Conservation (phyloP, 148 eudicot genomes). For the Agrostemma githago region DNA sequence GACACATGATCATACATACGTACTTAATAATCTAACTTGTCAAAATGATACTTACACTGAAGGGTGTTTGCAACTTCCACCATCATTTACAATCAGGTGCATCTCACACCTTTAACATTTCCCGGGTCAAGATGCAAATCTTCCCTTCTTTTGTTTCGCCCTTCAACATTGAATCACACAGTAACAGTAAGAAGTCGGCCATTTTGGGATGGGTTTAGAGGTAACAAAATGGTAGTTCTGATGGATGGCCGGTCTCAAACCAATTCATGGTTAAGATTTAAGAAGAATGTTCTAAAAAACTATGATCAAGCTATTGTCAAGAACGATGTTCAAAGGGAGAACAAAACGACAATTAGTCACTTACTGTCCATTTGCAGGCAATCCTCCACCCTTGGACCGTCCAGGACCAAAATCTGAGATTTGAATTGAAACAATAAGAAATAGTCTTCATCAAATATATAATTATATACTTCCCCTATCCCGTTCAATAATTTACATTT, state of each 20-base stretch:
- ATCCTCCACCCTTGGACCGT: conserved; percentile 48
- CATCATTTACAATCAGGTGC: conserved; percentile 39
- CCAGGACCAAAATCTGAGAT: conserved; percentile 37
- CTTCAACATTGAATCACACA: conserved; percentile 12
- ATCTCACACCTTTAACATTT: conserved; percentile 32
- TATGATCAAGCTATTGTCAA: conserved; percentile 27
- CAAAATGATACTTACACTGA: conserved; percentile 20
- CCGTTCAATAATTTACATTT: background rate
- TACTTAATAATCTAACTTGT: conserved; percentile 3
- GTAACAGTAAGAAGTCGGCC: background rate
- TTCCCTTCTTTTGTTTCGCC: conserved; percentile 79
- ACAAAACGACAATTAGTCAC: conserved; percentile 45
- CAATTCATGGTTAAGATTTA: background rate
- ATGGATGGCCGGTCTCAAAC: background rate
- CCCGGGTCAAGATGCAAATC: conserved; percentile 53
- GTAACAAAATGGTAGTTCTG: background rate
- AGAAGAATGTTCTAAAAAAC: background rate
- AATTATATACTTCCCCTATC: background rate
- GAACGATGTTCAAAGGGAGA: too few relatives aligned
- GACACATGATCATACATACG: conserved; percentile 17
- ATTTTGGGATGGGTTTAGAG: background rate
- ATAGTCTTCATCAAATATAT: conserved; percentile 6
- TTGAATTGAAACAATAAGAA: conserved; percentile 13
- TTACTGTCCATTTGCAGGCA: conserved; percentile 70
- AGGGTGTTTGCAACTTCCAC: conserved; percentile 28